These are phyloP conservation scores for Phoma sp. DNA, from an alignment of 2,329 filamentous ascomycete species.

Conservation along the genomic window DNA sequence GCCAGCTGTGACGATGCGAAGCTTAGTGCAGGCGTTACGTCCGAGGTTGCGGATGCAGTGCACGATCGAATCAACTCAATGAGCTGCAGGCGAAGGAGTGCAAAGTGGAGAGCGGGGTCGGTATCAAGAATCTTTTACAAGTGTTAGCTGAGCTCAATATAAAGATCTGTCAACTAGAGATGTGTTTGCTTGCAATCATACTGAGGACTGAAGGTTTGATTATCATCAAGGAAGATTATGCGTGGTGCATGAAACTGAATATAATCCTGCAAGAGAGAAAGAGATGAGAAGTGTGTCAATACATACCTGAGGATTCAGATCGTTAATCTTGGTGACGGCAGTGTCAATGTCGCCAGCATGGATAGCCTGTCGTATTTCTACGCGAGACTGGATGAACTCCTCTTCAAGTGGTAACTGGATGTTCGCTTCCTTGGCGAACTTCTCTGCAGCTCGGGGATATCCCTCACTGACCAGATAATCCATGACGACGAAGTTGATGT, in stretches of 20 bases:
- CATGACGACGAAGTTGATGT: slow-evolving; percentile 93
- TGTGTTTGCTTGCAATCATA: slow-evolving; percentile 64
- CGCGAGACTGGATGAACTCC: slow-evolving; percentile 75
- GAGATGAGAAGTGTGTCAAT: not conserved
- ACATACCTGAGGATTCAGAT: slow-evolving; percentile 88
- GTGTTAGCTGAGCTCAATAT: slow-evolving; percentile 32
- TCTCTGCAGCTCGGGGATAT: slow-evolving; percentile 89
- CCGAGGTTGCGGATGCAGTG: slow-evolving; percentile 68
- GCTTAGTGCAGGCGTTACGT: slow-evolving; percentile 79
- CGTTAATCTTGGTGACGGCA: slow-evolving; percentile 87
- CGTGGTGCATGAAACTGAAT: slow-evolving; percentile 99
- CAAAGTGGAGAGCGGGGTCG: slow-evolving; percentile 84
- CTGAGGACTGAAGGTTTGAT: slow-evolving; percentile 81
- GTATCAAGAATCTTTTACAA: slow-evolving; percentile 78
- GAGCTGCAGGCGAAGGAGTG: slow-evolving; percentile 85
- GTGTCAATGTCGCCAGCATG: slow-evolving; percentile 83
- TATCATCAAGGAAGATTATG: slow-evolving; percentile 94
- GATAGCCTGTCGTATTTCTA: slow-evolving; percentile 84
- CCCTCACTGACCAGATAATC: slow-evolving; percentile 97
- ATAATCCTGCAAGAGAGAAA: slow-evolving; percentile 82
- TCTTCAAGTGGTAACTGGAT: slow-evolving; percentile 75
- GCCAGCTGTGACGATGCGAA: slow-evolving; percentile 90
- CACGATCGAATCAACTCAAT: slow-evolving; percentile 89
- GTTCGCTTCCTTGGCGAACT: slow-evolving; percentile 93
- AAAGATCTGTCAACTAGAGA: slow-evolving; percentile 11